phyloP scores from a whole-genome alignment of 1,284 basidiomycete genomes.

The Ustilago hordei region DNA sequence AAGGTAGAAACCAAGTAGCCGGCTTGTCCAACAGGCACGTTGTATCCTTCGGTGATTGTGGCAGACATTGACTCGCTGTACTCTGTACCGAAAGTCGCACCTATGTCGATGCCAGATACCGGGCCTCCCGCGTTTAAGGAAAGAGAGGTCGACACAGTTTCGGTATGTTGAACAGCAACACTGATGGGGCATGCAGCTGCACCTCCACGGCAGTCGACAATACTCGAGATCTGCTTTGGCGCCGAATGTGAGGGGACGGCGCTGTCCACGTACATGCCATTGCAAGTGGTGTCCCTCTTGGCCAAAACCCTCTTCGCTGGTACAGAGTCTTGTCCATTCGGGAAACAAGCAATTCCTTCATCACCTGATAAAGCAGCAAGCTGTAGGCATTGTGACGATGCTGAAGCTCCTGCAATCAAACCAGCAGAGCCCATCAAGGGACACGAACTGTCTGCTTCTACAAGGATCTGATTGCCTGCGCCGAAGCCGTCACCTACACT shows the following conservation, averaged over 20 bases:
- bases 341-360: background rate
- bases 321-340: background rate
- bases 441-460: background rate
- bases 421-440: background rate
- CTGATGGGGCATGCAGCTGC: background rate
- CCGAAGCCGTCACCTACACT: background rate
- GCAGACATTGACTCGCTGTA: background rate
- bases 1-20: background rate
- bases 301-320: background rate
- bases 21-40: background rate
- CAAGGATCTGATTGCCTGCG: background rate
- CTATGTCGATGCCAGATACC: background rate
- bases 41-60: conserved; percentile 1
- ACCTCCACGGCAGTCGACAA: background rate
- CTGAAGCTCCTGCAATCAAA: background rate
- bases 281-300: background rate
- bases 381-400: background rate
- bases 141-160: background rate
- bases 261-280: background rate
- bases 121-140: background rate
- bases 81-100: background rate
- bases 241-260: background rate
- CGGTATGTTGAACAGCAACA: background rate
- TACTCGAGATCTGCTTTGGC: background rate
- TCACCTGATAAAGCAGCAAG: background rate